Conservation (phyloP, 192 early-diverging fungal species). For the Coemansia sp. region DNA sequence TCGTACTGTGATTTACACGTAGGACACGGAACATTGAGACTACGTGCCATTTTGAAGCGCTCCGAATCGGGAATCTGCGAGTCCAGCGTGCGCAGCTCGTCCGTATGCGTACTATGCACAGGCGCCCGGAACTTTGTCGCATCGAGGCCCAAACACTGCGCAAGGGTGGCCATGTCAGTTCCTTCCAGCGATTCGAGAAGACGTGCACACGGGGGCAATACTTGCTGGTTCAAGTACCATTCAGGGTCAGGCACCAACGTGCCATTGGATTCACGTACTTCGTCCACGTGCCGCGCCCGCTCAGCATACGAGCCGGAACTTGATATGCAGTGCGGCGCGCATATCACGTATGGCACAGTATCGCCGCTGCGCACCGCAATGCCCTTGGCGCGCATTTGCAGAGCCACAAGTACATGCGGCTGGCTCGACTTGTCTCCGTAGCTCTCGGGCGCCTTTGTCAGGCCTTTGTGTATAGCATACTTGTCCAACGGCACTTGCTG, state of each 20-base stretch:
- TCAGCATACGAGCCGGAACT: constrained; percentile 58
- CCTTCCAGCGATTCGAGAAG: constrained; percentile 82
- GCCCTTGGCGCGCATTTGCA: constrained; percentile 72
- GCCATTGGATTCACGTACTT: constrained; percentile 55
- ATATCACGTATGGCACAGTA: constrained; percentile 91
- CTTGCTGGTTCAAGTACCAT: constrained; percentile 92
- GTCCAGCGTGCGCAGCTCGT: constrained; percentile 69
- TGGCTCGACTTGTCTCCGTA: constrained; percentile 86
- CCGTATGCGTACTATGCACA: constrained; percentile 11
- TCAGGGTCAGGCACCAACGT: constrained; percentile 65
- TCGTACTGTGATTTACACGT: constrained; percentile 55
- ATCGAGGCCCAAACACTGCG: constrained; percentile 84
- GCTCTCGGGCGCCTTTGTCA: constrained; percentile 87
- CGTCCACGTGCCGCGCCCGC: constrained; percentile 82
- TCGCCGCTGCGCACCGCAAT: constrained; percentile 73
- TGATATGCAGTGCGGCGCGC: constrained; percentile 46
- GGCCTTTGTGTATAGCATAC: constrained; percentile 88
- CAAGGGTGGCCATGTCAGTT: constrained; percentile 72
- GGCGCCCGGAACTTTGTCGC: constrained; percentile 57
- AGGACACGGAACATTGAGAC: constrained; percentile 60
- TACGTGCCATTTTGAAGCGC: constrained; percentile 55
- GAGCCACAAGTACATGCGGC: constrained; percentile 94
- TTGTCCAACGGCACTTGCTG: constrained; percentile 73
- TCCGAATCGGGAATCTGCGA: constrained; percentile 75
- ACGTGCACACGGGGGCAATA: constrained; percentile 83